phyloP scores from a whole-genome alignment of 179 eudicot genomes.

The Beta macrorhiza region DNA sequence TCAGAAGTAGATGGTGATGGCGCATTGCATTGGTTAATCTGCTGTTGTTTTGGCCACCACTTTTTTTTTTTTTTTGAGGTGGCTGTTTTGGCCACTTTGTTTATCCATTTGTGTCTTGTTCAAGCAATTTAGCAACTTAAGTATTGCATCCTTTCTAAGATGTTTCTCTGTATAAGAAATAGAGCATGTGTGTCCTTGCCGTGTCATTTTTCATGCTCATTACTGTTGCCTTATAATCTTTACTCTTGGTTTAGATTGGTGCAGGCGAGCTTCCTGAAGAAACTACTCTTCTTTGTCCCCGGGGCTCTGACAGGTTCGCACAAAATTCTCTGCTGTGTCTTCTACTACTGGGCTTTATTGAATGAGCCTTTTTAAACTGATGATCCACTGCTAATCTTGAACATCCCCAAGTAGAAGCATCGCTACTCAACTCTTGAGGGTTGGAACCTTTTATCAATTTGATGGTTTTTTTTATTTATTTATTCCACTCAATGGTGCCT shows the following conservation, averaged over 20 bases:
- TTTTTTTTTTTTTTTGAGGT: no score
- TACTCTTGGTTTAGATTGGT: conserved; percentile 64
- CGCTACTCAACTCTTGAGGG: background rate
- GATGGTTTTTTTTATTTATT: background rate
- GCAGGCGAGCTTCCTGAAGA: conserved; percentile 91
- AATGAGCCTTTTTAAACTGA: conserved; percentile 7
- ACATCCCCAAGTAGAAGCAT: background rate
- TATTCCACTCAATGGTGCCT: background rate
- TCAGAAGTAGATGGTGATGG: conserved; percentile 3
- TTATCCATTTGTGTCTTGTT: background rate
- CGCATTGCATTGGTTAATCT: background rate
- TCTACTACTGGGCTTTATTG: conserved; percentile 19
- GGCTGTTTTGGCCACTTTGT: background rate
- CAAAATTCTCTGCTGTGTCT: conserved; percentile 14
- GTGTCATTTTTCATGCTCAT: background rate
- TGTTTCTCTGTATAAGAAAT: background rate
- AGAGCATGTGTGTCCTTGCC: conserved; percentile 1
- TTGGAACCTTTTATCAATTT: background rate
- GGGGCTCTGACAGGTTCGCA: conserved; percentile 90
- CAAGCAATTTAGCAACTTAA: background rate
- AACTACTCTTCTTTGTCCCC: conserved; percentile 80
- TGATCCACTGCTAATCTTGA: background rate
- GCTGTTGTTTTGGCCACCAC: background rate
- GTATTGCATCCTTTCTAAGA: background rate
- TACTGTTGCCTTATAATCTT: conserved; percentile 9